These are phyloP conservation scores for Bipolaris cookei DNA, from an alignment of 2,329 filamentous ascomycete species.

Conservation along the genomic window DNA sequence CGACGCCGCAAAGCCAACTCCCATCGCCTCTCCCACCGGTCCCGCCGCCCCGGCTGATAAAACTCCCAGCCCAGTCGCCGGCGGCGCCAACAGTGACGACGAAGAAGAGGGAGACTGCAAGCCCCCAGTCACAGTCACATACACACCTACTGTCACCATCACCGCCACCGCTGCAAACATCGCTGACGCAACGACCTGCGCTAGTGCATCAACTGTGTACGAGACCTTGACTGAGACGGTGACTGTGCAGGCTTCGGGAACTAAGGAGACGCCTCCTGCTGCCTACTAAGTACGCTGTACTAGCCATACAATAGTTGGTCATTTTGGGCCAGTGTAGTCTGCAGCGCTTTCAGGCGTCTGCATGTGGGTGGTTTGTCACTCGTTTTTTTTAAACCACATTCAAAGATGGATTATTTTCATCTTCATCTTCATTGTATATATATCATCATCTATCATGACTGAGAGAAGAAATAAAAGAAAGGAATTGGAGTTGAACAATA, in stretches of 20 bases:
- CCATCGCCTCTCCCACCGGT: constrained; percentile 13
- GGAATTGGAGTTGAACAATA: not conserved
- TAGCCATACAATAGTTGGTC: no score
- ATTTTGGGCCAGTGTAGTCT: no score
- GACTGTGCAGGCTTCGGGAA: constrained; percentile 22
- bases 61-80: constrained; percentile 8
- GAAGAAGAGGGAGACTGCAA: constrained; percentile 20
- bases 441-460: not conserved
- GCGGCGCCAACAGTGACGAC: constrained; percentile 9
- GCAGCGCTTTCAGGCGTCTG: not conserved
- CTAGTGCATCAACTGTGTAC: constrained; percentile 17
- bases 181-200: constrained; percentile 20
- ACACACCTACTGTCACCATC: constrained; percentile 38
- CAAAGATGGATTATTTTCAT: not conserved
- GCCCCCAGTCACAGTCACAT: constrained; percentile 32
- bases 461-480: no score
- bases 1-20: constrained; percentile 5
- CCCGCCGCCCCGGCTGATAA: constrained; percentile 15
- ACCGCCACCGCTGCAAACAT: constrained; percentile 27
- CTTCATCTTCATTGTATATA: constrained; percentile 15
- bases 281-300: constrained; percentile 2
- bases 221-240: constrained; percentile 34
- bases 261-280: constrained; percentile 5
- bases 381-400: not conserved
- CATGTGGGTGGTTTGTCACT: not conserved